Evolutionary conservation across 352 stramenopile genomes (phyloP), one percentile per base, ranked within the genome.

Genomic region (Pelagophyceae sp.): DNA sequence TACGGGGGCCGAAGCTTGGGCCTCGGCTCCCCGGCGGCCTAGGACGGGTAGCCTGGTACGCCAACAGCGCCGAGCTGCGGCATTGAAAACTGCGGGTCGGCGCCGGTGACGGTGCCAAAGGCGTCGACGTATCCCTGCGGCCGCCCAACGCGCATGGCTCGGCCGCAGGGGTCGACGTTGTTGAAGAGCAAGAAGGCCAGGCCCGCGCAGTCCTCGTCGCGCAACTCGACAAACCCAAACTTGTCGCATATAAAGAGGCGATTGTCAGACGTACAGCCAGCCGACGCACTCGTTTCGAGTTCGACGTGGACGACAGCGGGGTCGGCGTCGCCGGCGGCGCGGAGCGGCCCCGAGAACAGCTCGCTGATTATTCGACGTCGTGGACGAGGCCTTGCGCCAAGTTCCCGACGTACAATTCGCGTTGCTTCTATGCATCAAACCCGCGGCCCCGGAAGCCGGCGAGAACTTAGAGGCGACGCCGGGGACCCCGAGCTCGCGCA

Each of bases 201-300:
- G 3, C n/a, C 38, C 61, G 61, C 61, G 15, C n/a, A 40, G n/a
- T 27, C 29, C 3, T 71, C 61, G 33, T 71, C 61, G 29, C 61
- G 29, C 11, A 71, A 71, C 61, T 71, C 61, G 61, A 71, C 61
- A 31, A 71, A 71, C n/a, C 15, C 61, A 29, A 71, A 71, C 15
- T 15, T 37, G 15, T 31, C 61, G 15, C n/a, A 6, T 27, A 29
- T 1, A n/a, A n/a, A n/a, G n/a, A n/a, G n/a, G n/a, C n/a, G n/a
- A n/a, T n/a, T n/a, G n/a, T n/a, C n/a, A n/a, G n/a, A n/a, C n/a
- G n/a, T n/a, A n/a, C n/a, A n/a, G n/a, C n/a, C n/a, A n/a, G n/a
- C n/a, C n/a, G n/a, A n/a, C n/a, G n/a, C n/a, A n/a, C n/a, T n/a
- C n/a, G n/a, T n/a, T 31, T 71, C 29, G 61, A 71, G 17, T 6